Base-by-base conservation (phyloP, 192 early-diverging fungal species). In the Haplosporangium gracile region DNA sequence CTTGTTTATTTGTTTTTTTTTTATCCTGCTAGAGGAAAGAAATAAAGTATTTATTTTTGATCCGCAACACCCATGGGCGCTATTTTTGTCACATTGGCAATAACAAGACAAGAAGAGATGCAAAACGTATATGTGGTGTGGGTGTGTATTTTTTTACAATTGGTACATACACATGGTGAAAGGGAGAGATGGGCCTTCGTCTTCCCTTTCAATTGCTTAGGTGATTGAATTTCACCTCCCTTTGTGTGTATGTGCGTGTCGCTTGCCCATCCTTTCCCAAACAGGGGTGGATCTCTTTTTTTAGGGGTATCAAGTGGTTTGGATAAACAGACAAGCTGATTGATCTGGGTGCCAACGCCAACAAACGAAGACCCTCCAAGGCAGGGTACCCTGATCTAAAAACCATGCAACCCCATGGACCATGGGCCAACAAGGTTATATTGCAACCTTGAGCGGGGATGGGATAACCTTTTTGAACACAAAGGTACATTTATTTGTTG, bases 341-440 rank as follows among this genome's bases (percentile, higher is more conserved):
- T 29, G 29, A 65, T 65, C 60, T 65, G 60, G 60, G 60, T 15
- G 26, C 11, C 60, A 65, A 26, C 55, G 26, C 11, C 60, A 65
- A 26, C 55, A 26, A 13, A 65, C n/a, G 57, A 29, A n/a, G 24
- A 60, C 55, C 55, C 9, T 65, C 8, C 60, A 51, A 51, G 42
- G 42, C 42, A 43, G 49, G 49, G 49, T 51, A 51, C 15, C 49
- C 49, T 22, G 49, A 51, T 18, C 20, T 22, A 51, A 51, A 22
- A 18, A 22, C 49, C 49, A 51, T 51, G 49, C 18, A 51, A 20
- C 49, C 16, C 60, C 60, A 65, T 65, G 60, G 60, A 13, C 60
- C 60, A 60, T 60, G 22, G 26, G n/a, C 20, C 55, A 57, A 65
- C 60, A 65, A 65, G 60, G 60, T 65, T 65, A 65, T 65, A 65